A percentile compares a stretch with the other conserved stretches of the same genome.
These are phyloP conservation scores for Fusarium sp. DNA, from an alignment of 2,329 filamentous ascomycete genomes.

Conservation along the genomic window DNA sequence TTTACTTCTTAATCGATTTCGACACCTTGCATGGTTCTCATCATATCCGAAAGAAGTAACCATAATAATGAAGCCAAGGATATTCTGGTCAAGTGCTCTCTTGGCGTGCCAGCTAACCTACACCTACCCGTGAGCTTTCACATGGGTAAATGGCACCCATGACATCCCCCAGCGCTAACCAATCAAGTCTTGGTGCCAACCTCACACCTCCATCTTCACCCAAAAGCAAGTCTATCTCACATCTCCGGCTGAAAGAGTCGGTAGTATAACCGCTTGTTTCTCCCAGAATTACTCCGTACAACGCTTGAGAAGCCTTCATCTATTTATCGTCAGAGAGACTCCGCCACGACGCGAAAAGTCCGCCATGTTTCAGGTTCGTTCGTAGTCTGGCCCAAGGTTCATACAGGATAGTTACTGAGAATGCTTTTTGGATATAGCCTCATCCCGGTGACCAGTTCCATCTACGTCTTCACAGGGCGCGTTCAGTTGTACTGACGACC, in stretches of 20 bases:
- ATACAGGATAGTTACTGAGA: slow-evolving; percentile 30
- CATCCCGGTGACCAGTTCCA: slow-evolving; percentile 81
- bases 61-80: not conserved
- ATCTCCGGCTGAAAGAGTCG: not conserved
- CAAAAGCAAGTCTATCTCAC: slow-evolving; percentile 1
- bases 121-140: slow-evolving; percentile 28
- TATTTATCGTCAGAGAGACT: not conserved
- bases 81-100: not conserved
- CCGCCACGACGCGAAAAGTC: not conserved
- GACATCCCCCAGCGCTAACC: slow-evolving; percentile 32
- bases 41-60: not conserved
- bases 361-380: slow-evolving; percentile 49
- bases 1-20: too few species aligned
- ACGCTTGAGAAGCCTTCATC: too few species aligned
- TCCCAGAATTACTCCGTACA: not conserved
- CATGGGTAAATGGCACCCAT: slow-evolving; percentile 12
- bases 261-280: not conserved
- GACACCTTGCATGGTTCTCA: not conserved
- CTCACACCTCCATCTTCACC: slow-evolving; percentile 26
- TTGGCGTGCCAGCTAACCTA: not conserved
- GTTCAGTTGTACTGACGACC: slow-evolving; percentile 83
- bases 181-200: slow-evolving; percentile 19
- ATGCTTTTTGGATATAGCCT: slow-evolving; percentile 56
- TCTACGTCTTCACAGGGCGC: slow-evolving; percentile 84
- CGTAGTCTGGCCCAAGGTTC: slow-evolving; percentile 12